These are phyloP conservation scores for Apiotrichum domesticum DNA, from an alignment of 1,284 basidiomycete genomes.

Conservation along the genomic window DNA sequence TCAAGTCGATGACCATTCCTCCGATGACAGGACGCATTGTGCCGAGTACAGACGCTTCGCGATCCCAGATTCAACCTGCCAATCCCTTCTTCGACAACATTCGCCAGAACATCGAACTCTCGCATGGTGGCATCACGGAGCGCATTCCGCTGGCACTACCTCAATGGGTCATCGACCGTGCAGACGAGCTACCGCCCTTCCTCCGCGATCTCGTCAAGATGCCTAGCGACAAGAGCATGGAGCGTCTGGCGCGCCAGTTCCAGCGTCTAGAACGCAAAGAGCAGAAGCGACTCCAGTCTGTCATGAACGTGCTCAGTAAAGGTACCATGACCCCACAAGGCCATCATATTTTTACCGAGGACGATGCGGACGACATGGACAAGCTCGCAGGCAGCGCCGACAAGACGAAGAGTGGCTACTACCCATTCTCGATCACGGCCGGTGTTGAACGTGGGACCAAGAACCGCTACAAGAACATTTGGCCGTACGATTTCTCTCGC, in stretches of 20 bases:
- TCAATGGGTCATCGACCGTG: conserved; percentile 56
- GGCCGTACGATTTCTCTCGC: conserved; percentile 78
- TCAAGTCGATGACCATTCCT: conserved; percentile 4
- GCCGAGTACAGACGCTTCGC: not conserved
- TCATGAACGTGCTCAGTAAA: conserved; percentile 60
- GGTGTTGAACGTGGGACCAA: conserved; percentile 91
- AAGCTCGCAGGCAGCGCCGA: conserved; percentile 15
- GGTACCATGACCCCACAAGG: not conserved
- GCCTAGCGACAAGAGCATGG: conserved; percentile 53
- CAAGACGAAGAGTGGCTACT: conserved; percentile 46
- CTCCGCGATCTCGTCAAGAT: conserved; percentile 65
- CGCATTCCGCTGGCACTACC: conserved; percentile 72
- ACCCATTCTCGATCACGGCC: conserved; percentile 87
- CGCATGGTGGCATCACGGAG: conserved; percentile 71
- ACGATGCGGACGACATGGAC: conserved; percentile 19
- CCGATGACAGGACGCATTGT: not conserved
- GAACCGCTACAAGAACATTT: conserved; percentile 85
- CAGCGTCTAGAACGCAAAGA: conserved; percentile 89
- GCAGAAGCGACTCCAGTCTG: conserved; percentile 77
- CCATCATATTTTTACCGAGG: too few relatives aligned
- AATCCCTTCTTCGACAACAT: conserved; percentile 95
- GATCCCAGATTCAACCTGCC: conserved; percentile 48
- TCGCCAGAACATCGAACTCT: conserved; percentile 86
- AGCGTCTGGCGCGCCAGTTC: conserved; percentile 59
- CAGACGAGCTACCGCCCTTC: conserved; percentile 73